Conservation (phyloP, 305 asterid species). For the Rubia peregrina region DNA sequence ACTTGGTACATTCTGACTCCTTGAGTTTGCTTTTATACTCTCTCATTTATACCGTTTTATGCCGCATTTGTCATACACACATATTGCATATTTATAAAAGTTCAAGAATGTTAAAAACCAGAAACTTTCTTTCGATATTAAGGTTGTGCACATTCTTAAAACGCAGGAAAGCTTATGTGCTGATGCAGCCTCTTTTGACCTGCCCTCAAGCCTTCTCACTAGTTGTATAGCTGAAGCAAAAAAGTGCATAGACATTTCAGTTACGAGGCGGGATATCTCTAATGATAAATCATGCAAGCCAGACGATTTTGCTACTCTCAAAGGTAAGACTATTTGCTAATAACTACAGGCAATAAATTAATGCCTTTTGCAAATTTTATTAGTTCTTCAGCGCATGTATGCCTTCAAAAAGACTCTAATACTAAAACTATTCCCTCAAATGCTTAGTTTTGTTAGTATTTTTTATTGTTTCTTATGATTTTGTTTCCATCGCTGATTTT, state of each 20-base stretch:
- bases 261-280: conserved; percentile 62
- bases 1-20: conserved; percentile 52
- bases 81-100: not conserved
- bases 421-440: not conserved
- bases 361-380: not conserved
- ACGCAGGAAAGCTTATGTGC: conserved; percentile 93
- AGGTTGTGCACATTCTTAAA: conserved; percentile 11
- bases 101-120: not conserved
- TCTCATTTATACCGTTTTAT: conserved; percentile 15
- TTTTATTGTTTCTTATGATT: not conserved
- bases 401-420: not conserved
- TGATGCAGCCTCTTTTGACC: conserved; percentile 98
- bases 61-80: conserved; percentile 10
- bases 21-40: conserved; percentile 20
- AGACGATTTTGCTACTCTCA: conserved; percentile 83
- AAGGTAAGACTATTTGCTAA: conserved; percentile 41
- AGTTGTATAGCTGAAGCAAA: conserved; percentile 92
- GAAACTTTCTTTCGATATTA: not conserved
- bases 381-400: not conserved
- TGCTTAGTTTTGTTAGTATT: not conserved
- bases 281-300: conserved; percentile 87
- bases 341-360: not conserved
- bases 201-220: conserved; percentile 70
- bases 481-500: not conserved
- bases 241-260: conserved; percentile 70